These are phyloP conservation scores for Calonectria leucothoes DNA, from an alignment of 2,329 filamentous ascomycete species.

Conservation along the genomic window DNA sequence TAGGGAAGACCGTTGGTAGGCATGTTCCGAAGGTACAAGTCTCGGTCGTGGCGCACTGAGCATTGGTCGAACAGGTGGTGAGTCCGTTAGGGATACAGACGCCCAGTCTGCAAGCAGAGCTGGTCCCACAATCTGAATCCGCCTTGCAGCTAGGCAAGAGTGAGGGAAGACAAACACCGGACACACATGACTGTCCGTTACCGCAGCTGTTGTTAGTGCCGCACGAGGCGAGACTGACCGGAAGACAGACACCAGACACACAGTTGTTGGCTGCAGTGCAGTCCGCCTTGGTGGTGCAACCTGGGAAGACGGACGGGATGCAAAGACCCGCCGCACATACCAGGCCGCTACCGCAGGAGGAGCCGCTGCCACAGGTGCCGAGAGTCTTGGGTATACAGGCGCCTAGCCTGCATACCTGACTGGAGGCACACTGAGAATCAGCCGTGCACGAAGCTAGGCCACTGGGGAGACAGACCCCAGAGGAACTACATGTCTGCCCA, in stretches of 20 bases:
- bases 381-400: constrained; percentile 6
- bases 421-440: constrained; percentile 13
- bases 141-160: constrained; percentile 1
- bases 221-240: neutral
- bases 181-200: constrained; percentile 9
- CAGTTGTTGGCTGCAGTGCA: constrained; percentile 12
- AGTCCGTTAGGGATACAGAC: constrained; percentile 12
- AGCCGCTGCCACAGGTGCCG: neutral
- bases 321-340: constrained; percentile 13
- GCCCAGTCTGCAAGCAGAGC: constrained; percentile 14
- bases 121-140: constrained; percentile 4
- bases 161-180: constrained; percentile 15
- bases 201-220: neutral
- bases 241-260: constrained; percentile 12
- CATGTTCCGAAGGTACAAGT: constrained; percentile 14
- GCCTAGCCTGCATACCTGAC: constrained; percentile 10
- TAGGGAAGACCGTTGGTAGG: constrained; percentile 6
- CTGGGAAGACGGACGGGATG: neutral
- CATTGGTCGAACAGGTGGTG: neutral
- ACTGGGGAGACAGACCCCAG: constrained; percentile 15
- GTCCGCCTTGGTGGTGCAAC: constrained; percentile 1
- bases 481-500: neutral
- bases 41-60: neutral
- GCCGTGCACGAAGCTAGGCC: neutral
- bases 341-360: neutral